Percentiles rank a stretch among this genome's conserved stretches.
phyloP scores from a whole-genome alignment of 495 filamentous ascomycete species.

The Tuber brumale region DNA sequence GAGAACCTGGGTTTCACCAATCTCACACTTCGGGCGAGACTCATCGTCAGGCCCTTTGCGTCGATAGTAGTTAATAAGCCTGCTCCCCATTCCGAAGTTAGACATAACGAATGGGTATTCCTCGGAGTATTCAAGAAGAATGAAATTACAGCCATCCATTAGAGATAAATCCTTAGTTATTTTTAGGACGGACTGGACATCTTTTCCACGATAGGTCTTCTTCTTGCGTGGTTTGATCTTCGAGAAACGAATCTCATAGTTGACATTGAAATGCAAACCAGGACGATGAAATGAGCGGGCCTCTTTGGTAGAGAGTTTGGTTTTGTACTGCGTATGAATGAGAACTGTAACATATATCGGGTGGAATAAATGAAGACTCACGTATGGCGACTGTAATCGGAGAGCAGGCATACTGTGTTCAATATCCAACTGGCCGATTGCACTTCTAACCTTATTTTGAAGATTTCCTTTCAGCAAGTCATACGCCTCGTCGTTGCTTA shows the following conservation, averaged over 20 bases:
- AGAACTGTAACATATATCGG: slow-evolving; percentile 10
- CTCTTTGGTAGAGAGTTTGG: slow-evolving; percentile 68
- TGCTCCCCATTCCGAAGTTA: slow-evolving; percentile 93
- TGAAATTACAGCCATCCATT: slow-evolving; percentile 75
- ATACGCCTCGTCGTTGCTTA: slow-evolving; percentile 93
- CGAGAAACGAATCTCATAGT: slow-evolving; percentile 51
- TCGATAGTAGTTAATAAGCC: slow-evolving; percentile 92
- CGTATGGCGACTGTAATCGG: slow-evolving; percentile 82
- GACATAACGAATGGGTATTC: slow-evolving; percentile 85
- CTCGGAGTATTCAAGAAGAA: slow-evolving; percentile 92
- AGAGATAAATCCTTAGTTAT: slow-evolving; percentile 70
- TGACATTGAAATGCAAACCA: slow-evolving; percentile 55
- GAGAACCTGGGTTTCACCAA: slow-evolving; percentile 80
- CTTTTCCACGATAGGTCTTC: slow-evolving; percentile 70
- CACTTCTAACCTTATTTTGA: slow-evolving; percentile 88
- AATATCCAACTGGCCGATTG: slow-evolving; percentile 72
- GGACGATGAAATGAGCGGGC: slow-evolving; percentile 90
- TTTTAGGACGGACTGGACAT: slow-evolving; percentile 65
- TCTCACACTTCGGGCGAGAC: slow-evolving; percentile 62
- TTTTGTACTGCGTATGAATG: slow-evolving; percentile 56
- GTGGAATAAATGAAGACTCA: slow-evolving; percentile 34
- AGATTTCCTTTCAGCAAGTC: slow-evolving; percentile 93
- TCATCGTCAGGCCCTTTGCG: slow-evolving; percentile 74
- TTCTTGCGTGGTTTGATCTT: slow-evolving; percentile 65
- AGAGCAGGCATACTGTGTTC: slow-evolving; percentile 89